phyloP scores from a whole-genome alignment of 495 filamentous ascomycete genomes.

The Chaetomidium leptoderma region DNA sequence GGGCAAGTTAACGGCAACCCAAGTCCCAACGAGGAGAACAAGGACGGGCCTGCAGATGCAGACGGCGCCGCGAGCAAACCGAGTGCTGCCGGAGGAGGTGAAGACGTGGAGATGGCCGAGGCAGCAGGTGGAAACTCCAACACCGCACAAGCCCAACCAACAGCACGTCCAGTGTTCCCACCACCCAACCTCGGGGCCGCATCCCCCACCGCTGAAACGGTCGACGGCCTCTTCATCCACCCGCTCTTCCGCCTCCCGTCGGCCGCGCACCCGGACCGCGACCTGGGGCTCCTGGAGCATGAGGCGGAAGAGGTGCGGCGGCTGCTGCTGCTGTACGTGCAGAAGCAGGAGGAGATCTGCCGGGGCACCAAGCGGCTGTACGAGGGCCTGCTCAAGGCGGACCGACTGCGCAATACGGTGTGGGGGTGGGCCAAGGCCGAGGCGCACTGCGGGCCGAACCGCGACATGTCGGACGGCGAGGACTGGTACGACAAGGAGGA shows the following conservation, averaged over 20 bases:
- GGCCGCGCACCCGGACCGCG: constrained; percentile 65
- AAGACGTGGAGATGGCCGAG: constrained; percentile 49
- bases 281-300: constrained; percentile 69
- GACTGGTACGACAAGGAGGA: constrained; percentile 93
- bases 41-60: background rate
- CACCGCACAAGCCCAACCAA: background rate
- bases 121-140: constrained; percentile 10
- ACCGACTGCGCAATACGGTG: constrained; percentile 73
- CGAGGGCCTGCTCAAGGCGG: constrained; percentile 68
- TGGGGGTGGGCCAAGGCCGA: constrained; percentile 84
- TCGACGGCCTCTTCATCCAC: constrained; percentile 59
- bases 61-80: constrained; percentile 21
- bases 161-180: background rate
- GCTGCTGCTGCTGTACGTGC: constrained; percentile 77
- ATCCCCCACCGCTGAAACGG: constrained; percentile 23
- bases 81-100: constrained; percentile 27
- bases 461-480: constrained; percentile 79
- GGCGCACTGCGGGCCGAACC: constrained; percentile 68
- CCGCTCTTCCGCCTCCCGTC: constrained; percentile 77
- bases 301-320: constrained; percentile 89
- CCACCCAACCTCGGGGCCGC: constrained; percentile 2
- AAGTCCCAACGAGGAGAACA: background rate
- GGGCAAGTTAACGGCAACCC: constrained; percentile 18
- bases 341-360: constrained; percentile 93
- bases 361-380: constrained; percentile 74